phyloP scores from a whole-genome alignment of 208 protist genomes.

The Acanthamoeba castellanii region DNA sequence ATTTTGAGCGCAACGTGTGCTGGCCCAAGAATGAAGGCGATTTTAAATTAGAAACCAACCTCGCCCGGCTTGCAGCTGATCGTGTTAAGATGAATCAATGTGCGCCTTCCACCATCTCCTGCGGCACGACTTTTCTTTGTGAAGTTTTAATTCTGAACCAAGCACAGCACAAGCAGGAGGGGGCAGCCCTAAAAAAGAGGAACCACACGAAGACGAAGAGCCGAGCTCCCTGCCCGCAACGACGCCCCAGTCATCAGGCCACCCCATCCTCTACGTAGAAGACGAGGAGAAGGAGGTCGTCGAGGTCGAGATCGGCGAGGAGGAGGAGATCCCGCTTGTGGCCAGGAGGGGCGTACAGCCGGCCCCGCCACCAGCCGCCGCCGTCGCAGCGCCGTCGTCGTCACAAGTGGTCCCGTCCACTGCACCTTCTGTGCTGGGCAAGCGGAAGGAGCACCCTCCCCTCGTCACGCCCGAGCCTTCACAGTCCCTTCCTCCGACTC shows the following conservation, averaged over 20 bases:
- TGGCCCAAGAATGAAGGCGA: background rate
- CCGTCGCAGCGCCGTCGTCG: background rate
- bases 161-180: background rate
- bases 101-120: background rate
- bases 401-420: background rate
- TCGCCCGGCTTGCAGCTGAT: background rate
- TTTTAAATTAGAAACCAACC: background rate
- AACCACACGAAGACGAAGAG: background rate
- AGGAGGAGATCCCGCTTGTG: background rate
- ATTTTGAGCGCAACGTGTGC: background rate
- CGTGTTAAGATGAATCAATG: background rate
- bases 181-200: background rate
- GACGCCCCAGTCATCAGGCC: background rate
- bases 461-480: background rate
- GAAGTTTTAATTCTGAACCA: background rate
- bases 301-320: background rate
- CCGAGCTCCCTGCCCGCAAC: background rate
- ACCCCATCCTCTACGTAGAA: background rate
- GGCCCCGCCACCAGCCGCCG: background rate
- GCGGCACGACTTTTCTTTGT: background rate
- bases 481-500: background rate
- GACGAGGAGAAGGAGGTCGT: background rate
- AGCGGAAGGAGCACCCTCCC: slow-evolving; percentile 50
- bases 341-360: background rate
- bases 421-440: slow-evolving; percentile 29